Percentiles rank a stretch among this genome's conserved stretches.
Evolutionary conservation across 164 flowering plant genomes (phyloP).

Genomic region (Vitis riparia): DNA sequence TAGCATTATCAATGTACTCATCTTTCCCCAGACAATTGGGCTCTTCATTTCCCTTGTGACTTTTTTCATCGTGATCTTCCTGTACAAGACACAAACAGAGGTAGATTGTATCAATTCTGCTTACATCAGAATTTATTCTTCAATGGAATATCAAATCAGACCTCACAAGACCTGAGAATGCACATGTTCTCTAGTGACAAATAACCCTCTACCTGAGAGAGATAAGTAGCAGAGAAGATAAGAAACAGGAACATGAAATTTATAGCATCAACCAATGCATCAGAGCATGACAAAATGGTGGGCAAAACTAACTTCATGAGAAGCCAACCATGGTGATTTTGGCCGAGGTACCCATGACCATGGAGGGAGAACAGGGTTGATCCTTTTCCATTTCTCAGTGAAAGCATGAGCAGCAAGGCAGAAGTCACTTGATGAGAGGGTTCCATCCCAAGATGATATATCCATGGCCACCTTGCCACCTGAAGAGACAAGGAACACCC

Average conservation of each 20-base stretch:
- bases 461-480: conserved; percentile 18
- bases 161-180: conserved; percentile 30
- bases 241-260: background rate
- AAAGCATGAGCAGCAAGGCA: conserved; percentile 37
- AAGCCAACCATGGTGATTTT: conserved; percentile 30
- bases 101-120: background rate
- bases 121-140: background rate
- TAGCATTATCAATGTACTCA: conserved; percentile 47
- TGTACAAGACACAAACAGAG: conserved; percentile 18
- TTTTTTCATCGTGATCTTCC: conserved; percentile 28
- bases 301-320: conserved; percentile 17
- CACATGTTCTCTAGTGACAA: conserved; percentile 47
- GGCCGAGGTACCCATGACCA: conserved; percentile 55
- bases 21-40: conserved; percentile 15
- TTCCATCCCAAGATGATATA: conserved; percentile 49
- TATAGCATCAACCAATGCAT: background rate
- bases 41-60: conserved; percentile 27
- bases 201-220: conserved; percentile 45
- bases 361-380: conserved; percentile 39
- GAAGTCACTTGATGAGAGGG: conserved; percentile 45
- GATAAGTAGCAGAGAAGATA: conserved; percentile 1
- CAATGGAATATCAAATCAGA: conserved; percentile 11
- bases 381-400: conserved; percentile 44
- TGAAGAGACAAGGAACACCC: no score
- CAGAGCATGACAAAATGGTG: background rate